Conservation (phyloP, 257 asterid genomes). For the Nicotiana knightiana region DNA sequence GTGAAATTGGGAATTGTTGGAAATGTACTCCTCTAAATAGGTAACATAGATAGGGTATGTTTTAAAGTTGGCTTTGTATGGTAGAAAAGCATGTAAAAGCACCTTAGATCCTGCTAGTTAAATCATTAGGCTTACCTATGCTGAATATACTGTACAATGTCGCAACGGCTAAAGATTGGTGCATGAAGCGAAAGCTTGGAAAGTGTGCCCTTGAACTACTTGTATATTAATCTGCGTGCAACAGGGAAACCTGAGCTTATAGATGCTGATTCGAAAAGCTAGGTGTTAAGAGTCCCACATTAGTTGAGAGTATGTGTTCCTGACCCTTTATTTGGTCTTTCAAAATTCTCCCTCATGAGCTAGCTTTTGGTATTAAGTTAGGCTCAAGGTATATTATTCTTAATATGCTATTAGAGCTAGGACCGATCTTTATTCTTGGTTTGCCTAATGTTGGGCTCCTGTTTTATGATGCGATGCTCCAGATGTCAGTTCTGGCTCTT, state of each 20-base stretch:
- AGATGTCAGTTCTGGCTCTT: no score
- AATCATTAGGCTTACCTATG: neutral
- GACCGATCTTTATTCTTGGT: neutral
- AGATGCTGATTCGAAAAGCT: neutral
- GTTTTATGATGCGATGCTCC: no score
- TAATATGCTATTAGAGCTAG: neutral
- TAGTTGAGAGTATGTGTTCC: neutral
- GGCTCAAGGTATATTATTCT: neutral
- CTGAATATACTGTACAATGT: neutral
- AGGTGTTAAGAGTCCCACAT: neutral
- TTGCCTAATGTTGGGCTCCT: neutral
- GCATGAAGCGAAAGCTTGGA: neutral
- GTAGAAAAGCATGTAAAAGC: neutral
- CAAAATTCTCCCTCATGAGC: neutral
- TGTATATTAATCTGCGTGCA: neutral
- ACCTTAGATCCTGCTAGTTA: neutral
- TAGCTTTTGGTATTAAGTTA: neutral
- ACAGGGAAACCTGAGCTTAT: neutral
- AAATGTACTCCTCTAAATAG: neutral
- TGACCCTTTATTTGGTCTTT: neutral
- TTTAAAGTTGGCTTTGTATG: neutral
- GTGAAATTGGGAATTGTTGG: neutral
- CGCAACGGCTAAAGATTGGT: neutral
- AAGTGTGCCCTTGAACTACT: neutral
- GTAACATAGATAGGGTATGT: neutral